Evolutionary conservation across 345 rosid species (phyloP).

Genomic region (Carallia brachiata): DNA sequence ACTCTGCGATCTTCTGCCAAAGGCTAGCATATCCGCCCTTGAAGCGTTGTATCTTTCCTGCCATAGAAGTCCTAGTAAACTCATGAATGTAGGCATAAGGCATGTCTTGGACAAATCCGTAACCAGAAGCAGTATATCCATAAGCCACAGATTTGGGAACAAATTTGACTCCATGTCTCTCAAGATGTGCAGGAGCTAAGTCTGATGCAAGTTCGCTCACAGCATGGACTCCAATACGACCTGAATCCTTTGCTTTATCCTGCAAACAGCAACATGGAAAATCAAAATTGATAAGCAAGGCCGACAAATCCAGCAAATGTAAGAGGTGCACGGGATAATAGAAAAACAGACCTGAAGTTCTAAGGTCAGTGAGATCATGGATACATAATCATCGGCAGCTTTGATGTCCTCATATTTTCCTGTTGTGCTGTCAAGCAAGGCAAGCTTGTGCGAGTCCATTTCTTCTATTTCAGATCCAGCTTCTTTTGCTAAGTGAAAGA

Average conservation of each 20-base stretch:
- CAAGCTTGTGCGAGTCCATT: conserved; percentile 67
- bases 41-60: conserved; percentile 62
- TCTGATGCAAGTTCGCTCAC: conserved; percentile 63
- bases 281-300: not conserved
- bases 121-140: conserved; percentile 76
- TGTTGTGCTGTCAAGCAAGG: conserved; percentile 50
- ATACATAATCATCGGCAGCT: conserved; percentile 63
- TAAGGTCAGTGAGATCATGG: conserved; percentile 51
- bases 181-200: conserved; percentile 44
- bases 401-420: conserved; percentile 51
- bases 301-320: not conserved
- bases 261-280: conserved; percentile 15
- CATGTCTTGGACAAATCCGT: conserved; percentile 68
- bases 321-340: not conserved
- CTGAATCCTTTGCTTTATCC: conserved; percentile 56
- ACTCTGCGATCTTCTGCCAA: conserved; percentile 48
- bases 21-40: conserved; percentile 57
- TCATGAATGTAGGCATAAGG: conserved; percentile 67
- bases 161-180: conserved; percentile 39
- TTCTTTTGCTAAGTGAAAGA: conserved; percentile 62
- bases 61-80: conserved; percentile 69
- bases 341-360: conserved; percentile 54
- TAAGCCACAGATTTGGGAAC: conserved; percentile 60
- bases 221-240: conserved; percentile 53
- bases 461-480: conserved; percentile 48